These are phyloP conservation scores for Populus euphratica DNA, from an alignment of 345 rosid genomes.

Conservation along the genomic window DNA sequence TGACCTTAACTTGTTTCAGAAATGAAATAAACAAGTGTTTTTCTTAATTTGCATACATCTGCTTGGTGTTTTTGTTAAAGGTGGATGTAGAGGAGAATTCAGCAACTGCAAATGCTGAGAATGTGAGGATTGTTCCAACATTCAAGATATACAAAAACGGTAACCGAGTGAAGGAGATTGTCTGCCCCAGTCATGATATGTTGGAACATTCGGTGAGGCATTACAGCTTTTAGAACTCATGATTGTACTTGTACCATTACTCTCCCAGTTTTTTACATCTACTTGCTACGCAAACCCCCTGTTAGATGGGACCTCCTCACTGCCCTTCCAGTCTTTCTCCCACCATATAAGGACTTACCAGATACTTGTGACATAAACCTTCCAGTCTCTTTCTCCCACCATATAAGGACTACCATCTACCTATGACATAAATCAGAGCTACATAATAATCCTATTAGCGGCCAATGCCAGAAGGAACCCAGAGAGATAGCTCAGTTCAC, in stretches of 20 bases:
- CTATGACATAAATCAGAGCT: constrained; percentile 46
- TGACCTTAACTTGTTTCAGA: background rate
- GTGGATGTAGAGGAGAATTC: constrained; percentile 67
- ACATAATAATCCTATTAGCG: constrained; percentile 39
- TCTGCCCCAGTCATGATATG: constrained; percentile 83
- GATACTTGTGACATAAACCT: constrained; percentile 47
- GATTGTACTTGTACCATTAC: constrained; percentile 22
- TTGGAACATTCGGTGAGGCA: constrained; percentile 93
- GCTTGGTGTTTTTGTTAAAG: constrained; percentile 31
- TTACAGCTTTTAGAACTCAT: constrained; percentile 66
- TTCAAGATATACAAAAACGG: constrained; percentile 93
- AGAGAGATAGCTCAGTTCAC: constrained; percentile 49
- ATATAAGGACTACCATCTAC: constrained; percentile 39
- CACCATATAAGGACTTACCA: constrained; percentile 35
- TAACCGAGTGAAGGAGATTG: constrained; percentile 74
- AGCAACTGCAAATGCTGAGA: constrained; percentile 59
- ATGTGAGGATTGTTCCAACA: constrained; percentile 84
- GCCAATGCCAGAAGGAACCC: constrained; percentile 41
- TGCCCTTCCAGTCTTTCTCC: constrained; percentile 26
- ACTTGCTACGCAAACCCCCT: constrained; percentile 18
- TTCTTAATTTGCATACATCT: background rate
- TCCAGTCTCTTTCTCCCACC: constrained; percentile 18
- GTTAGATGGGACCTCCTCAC: constrained; percentile 28
- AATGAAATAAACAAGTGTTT: background rate
- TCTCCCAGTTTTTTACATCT: constrained; percentile 14